Evolutionary conservation across 768 basidiomycete species (phyloP).

Genomic region (Mycena olivaceomarginata): DNA sequence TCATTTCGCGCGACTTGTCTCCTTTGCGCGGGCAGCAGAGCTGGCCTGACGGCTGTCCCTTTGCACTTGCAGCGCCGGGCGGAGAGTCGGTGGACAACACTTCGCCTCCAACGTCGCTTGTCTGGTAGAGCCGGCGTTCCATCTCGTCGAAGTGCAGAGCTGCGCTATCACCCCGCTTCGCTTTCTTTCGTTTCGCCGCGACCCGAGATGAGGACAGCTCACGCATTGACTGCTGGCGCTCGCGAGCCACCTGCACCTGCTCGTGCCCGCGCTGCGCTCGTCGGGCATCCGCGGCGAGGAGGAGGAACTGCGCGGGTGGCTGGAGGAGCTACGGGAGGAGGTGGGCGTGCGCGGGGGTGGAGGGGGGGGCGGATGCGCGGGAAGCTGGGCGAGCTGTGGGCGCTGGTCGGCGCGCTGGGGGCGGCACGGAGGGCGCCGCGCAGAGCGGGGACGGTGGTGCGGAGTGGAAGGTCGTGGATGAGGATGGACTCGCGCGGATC

Average conservation of each 20-base stretch:
- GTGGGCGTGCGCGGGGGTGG: constrained; percentile 62
- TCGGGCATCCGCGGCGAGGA: constrained; percentile 88
- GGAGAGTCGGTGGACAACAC: no score
- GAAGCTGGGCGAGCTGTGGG: constrained; percentile 91
- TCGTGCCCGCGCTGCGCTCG: constrained; percentile 86
- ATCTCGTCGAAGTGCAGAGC: no score
- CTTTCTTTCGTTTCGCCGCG: no score
- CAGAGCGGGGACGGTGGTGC: constrained; percentile 2
- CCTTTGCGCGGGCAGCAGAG: no score
- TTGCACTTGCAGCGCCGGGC: no score
- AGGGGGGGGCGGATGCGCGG: constrained; percentile 74
- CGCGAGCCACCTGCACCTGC: constrained; percentile 85
- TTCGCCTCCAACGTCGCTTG: no score
- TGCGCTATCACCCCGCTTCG: no score
- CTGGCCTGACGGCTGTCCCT: no score
- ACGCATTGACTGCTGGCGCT: constrained; percentile 81
- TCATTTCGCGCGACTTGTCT: no score
- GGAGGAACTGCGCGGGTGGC: constrained; percentile 79
- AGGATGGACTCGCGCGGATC: no score
- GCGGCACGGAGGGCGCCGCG: constrained; percentile 67
- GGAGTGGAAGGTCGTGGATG: constrained; percentile 43
- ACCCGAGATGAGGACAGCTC: constrained; percentile 57
- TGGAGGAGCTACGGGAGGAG: constrained; percentile 88
- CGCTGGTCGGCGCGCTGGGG: constrained; percentile 83
- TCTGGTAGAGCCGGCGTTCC: no score